Conservation (phyloP, 805 yeast species). For the Candida silvicultrix region DNA sequence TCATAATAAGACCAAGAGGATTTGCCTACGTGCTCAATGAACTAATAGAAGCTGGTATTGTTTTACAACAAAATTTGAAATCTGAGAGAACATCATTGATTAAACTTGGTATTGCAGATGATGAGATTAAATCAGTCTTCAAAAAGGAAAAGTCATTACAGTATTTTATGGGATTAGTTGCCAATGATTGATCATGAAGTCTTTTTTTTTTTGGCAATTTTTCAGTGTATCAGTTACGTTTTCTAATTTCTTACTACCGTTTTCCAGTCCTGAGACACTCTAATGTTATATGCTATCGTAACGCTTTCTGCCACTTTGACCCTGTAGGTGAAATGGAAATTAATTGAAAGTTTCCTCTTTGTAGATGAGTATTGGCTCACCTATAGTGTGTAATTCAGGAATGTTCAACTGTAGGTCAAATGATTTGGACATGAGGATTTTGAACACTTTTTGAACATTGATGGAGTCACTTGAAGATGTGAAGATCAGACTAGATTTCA, state of each 20-base stretch:
- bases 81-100: slow-evolving; percentile 65
- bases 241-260: background rate
- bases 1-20: slow-evolving; percentile 47
- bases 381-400: slow-evolving; percentile 77
- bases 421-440: slow-evolving; percentile 82
- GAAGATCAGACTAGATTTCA: slow-evolving; percentile 80
- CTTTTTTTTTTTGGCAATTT: too few species aligned
- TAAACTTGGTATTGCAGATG: slow-evolving; percentile 63
- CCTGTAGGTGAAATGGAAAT: too few species aligned
- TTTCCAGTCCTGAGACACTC: too few species aligned
- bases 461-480: slow-evolving; percentile 90
- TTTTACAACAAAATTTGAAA: slow-evolving; percentile 54
- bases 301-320: too few species aligned
- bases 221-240: too few species aligned
- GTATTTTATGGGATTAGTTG: slow-evolving; percentile 9
- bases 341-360: slow-evolving; percentile 16
- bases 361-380: slow-evolving; percentile 88
- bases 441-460: slow-evolving; percentile 90
- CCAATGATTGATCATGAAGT: background rate
- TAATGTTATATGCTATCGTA: too few species aligned
- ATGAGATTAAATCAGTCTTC: slow-evolving; percentile 57
- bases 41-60: slow-evolving; percentile 71
- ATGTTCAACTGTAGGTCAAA: slow-evolving; percentile 71
- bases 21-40: slow-evolving; percentile 59
- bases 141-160: slow-evolving; percentile 44